Base-by-base conservation (phyloP, 345 rosid genomes). In the Camelina sativa region DNA sequence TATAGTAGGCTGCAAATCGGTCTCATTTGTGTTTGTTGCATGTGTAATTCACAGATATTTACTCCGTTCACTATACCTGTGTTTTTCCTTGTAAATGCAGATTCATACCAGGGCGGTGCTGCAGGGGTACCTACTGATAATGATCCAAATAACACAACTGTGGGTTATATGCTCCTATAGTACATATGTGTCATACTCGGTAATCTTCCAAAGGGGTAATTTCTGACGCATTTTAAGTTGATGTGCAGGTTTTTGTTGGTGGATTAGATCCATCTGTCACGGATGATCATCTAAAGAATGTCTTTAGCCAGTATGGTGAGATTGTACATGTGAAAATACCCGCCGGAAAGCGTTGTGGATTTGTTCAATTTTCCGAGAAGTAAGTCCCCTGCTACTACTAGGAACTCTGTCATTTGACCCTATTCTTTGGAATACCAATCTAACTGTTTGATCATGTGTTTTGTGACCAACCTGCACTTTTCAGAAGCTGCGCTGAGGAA, bases 101-200 rank as follows among this genome's bases (percentile, higher is more conserved):
- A 89, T 72, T 86, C 96, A n/a, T 85, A 82, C 82, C 89, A 83
- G 86, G 84, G 76, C 10, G 28, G 55, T 78, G 69, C 82, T 65
- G 86, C 88, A 73, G 85, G 84, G 77, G 65, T 79, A 74, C 91
- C 80, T 72, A 80, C 55, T 71, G 98, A 94, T 55, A 81, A 74
- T 59, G 97, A 94, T 78, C 97, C 97, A 32, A 89, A 76, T 82
- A 94, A 94, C 76, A 94, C 97, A 66, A 94, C 96, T 62, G 98
- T 93, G 85, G 73, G 92, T 86, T 64, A 46, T 34, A 11, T 46
- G 57, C 71, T 83, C 54, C 54, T 23, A 57, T 81, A 43, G 48
- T 20, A 50, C 55, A 13, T 59, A 37, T 32, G 11, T 77, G 65
- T 51, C 7, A 63, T 19, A 12, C 35, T 3, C 22, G 17, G 55